A percentile compares a stretch with the other conserved stretches of the same genome.
phyloP scores from a whole-genome alignment of 495 filamentous ascomycete species.

The Penicillium psychrofluorescens region DNA sequence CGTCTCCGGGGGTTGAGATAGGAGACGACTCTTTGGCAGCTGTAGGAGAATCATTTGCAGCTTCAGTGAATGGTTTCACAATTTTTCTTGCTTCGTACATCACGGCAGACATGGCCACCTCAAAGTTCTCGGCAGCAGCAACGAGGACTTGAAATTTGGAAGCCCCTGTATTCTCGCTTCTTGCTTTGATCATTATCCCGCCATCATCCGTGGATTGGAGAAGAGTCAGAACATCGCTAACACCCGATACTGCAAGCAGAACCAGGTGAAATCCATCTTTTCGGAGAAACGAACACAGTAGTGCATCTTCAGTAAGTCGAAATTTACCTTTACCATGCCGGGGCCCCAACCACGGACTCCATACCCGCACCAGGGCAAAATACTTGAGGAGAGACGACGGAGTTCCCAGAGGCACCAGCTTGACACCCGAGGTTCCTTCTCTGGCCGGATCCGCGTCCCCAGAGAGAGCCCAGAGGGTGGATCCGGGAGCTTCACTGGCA shows the following conservation, averaged over 20 bases:
- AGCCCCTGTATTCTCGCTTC: constrained; percentile 56
- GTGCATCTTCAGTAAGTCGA: constrained; percentile 62
- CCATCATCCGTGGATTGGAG: constrained; percentile 62
- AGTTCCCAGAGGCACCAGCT: constrained; percentile 52
- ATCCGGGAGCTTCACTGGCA: constrained; percentile 61
- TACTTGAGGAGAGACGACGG: constrained; percentile 54
- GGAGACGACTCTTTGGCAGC: constrained; percentile 6
- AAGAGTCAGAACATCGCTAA: constrained; percentile 63
- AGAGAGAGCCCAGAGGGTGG: constrained; percentile 63
- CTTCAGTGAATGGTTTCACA: constrained; percentile 32
- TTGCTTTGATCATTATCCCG: constrained; percentile 57
- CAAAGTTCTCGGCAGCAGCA: constrained; percentile 67
- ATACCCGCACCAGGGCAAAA: constrained; percentile 74
- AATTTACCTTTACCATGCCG: constrained; percentile 68
- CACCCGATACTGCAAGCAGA: constrained; percentile 72
- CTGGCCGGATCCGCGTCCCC: constrained; percentile 45
- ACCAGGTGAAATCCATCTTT: constrained; percentile 70
- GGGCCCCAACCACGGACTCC: constrained; percentile 80
- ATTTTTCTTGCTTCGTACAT: constrained; percentile 81
- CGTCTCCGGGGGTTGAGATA: constrained; percentile 26
- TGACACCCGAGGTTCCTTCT: constrained; percentile 48
- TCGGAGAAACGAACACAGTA: constrained; percentile 76
- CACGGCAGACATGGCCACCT: constrained; percentile 68
- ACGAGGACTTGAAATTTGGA: constrained; percentile 59
- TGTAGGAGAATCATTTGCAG: not conserved